A percentile compares a stretch with the other conserved stretches of the same genome.
phyloP scores from a whole-genome alignment of 2,329 filamentous ascomycete species.

The Penicillium aurantiogriseum region DNA sequence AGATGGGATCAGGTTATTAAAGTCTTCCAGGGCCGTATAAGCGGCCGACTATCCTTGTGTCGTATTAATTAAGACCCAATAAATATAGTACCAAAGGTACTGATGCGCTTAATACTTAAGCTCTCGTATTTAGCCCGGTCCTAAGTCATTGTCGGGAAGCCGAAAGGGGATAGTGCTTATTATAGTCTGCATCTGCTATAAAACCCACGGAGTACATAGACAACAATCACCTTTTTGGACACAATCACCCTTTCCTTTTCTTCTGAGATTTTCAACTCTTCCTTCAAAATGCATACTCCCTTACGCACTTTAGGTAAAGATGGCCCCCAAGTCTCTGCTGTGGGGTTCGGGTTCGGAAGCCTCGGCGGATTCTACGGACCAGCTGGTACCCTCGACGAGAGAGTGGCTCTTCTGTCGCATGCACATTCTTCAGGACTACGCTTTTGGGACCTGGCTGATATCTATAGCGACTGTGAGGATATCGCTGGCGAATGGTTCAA shows the following conservation, averaged over 20 bases:
- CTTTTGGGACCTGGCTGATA: slow-evolving; percentile 34
- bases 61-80: no score
- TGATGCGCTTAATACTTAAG: no score
- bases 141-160: background rate
- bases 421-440: slow-evolving; percentile 26
- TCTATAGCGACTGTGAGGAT: slow-evolving; percentile 31
- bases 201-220: background rate
- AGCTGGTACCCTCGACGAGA: slow-evolving; percentile 10
- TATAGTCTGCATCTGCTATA: background rate
- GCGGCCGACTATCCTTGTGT: no score
- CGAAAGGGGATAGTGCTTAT: background rate
- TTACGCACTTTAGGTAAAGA: background rate
- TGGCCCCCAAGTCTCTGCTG: slow-evolving; percentile 17
- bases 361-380: slow-evolving; percentile 17
- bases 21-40: no score
- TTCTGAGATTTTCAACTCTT: background rate
- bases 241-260: background rate
- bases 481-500: slow-evolving; percentile 40
- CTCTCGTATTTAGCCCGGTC: no score
- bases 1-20: no score
- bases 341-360: slow-evolving; percentile 25
- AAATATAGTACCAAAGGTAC: no score
- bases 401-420: slow-evolving; percentile 24
- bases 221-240: no score
- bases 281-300: background rate